Percentiles rank a stretch among this genome's conserved stretches.
These are phyloP conservation scores for Fulvia fulva DNA, from an alignment of 2,329 filamentous ascomycete genomes.

Conservation along the genomic window DNA sequence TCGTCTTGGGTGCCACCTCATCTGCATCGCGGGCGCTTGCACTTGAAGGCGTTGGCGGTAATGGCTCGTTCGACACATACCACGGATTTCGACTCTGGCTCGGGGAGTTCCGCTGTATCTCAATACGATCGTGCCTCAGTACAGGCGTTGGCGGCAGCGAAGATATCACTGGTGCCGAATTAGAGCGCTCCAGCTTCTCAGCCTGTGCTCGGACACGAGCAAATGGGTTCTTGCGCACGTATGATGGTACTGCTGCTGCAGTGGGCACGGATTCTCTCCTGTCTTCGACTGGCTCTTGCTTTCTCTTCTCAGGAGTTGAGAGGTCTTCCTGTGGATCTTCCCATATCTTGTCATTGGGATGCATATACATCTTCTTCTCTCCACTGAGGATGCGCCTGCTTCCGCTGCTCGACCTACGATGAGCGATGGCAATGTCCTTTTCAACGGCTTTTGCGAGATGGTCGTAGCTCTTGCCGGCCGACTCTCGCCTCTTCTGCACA, in stretches of 20 bases:
- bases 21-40: slow-evolving; percentile 36
- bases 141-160: slow-evolving; percentile 20
- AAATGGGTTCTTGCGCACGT: slow-evolving; percentile 62
- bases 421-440: slow-evolving; percentile 32
- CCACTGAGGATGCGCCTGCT: slow-evolving; percentile 64
- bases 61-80: slow-evolving; percentile 66
- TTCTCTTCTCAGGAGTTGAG: slow-evolving; percentile 12
- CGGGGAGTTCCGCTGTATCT: slow-evolving; percentile 81
- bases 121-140: slow-evolving; percentile 49
- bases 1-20: slow-evolving; percentile 33
- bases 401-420: slow-evolving; percentile 58
- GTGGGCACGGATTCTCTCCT: slow-evolving; percentile 7
- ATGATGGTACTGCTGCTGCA: slow-evolving; percentile 30
- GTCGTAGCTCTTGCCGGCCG: slow-evolving; percentile 34
- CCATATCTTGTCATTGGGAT: slow-evolving; percentile 76
- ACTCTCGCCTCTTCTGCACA: slow-evolving; percentile 22
- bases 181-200: slow-evolving; percentile 42
- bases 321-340: slow-evolving; percentile 68
- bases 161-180: slow-evolving; percentile 42
- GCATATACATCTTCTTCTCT: slow-evolving; percentile 62
- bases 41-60: slow-evolving; percentile 34
- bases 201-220: slow-evolving; percentile 56
- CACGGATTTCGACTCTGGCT: slow-evolving; percentile 75
- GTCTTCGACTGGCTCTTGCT: slow-evolving; percentile 5
- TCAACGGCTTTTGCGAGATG: slow-evolving; percentile 34